These are phyloP conservation scores for Nakaseomyces uthaithaninus DNA, from an alignment of 1,139 yeast genomes.

Conservation along the genomic window DNA sequence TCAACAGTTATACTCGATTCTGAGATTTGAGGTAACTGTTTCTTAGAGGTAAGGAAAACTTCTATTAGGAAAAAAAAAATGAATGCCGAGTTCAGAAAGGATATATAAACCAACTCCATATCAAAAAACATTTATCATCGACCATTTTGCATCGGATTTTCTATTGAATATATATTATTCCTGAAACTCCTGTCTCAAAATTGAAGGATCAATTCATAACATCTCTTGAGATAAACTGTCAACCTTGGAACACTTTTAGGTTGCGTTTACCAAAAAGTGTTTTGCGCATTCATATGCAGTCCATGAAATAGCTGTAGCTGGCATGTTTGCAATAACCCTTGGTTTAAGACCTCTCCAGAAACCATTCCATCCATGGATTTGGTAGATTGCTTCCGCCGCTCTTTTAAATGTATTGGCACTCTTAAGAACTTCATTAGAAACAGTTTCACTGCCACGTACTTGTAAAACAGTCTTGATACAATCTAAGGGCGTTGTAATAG, in stretches of 20 bases:
- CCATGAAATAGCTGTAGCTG: conserved; percentile 97
- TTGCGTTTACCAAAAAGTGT: conserved; percentile 19
- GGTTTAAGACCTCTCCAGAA: conserved; percentile 85
- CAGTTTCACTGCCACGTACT: conserved; percentile 34
- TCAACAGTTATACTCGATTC: too few species aligned
- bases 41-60: too few species aligned
- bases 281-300: conserved; percentile 98
- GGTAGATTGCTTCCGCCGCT: conserved; percentile 64
- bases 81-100: too few species aligned
- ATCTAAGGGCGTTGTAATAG: conserved; percentile 90
- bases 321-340: conserved; percentile 86
- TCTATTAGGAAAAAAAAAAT: too few species aligned
- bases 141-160: too few species aligned
- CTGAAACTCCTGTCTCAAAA: too few species aligned
- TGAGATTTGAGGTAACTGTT: too few species aligned
- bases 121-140: too few species aligned
- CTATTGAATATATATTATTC: too few species aligned
- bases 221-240: too few species aligned
- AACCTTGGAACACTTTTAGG: background rate
- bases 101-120: too few species aligned
- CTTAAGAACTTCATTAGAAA: conserved; percentile 43
- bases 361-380: conserved; percentile 58
- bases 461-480: conserved; percentile 90
- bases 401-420: conserved; percentile 59
- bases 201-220: too few species aligned